Percentiles rank a stretch among this genome's conserved stretches.
Conservation (phyloP, 768 basidiomycete genomes). For the Panus rudis region DNA sequence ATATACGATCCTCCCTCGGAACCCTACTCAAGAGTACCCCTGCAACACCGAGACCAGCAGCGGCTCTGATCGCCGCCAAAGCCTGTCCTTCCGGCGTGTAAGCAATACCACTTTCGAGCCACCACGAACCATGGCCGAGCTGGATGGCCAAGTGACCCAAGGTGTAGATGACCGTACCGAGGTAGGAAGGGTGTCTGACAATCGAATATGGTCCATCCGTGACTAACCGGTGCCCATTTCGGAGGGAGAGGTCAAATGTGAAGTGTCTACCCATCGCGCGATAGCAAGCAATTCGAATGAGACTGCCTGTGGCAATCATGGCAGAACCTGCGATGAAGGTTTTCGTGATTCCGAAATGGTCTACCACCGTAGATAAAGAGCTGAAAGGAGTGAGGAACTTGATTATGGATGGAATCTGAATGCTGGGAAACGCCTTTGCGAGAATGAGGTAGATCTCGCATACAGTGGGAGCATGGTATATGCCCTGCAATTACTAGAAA, state of each 20-base stretch:
- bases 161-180: conserved; percentile 5
- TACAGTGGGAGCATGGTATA: not conserved
- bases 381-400: not conserved
- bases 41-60: not conserved
- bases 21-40: not conserved
- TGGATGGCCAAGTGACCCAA: conserved; percentile 1
- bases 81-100: not conserved
- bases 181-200: conserved; percentile 17
- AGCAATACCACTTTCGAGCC: conserved; percentile 1
- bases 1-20: conserved; percentile 8
- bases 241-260: conserved; percentile 10
- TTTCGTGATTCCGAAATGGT: not conserved
- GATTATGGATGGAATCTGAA: not conserved
- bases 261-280: conserved; percentile 4
- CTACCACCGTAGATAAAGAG: not conserved
- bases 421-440: not conserved
- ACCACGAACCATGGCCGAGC: conserved; percentile 5
- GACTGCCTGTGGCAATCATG: not conserved
- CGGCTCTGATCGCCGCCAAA: too few relatives aligned
- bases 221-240: conserved; percentile 10
- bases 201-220: conserved; percentile 15
- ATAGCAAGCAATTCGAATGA: conserved; percentile 3
- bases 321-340: not conserved
- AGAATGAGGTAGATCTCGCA: not conserved
- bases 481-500: not conserved